Base-by-base conservation (phyloP, 139 green algal genomes). In the Haematococcus lacustris region DNA sequence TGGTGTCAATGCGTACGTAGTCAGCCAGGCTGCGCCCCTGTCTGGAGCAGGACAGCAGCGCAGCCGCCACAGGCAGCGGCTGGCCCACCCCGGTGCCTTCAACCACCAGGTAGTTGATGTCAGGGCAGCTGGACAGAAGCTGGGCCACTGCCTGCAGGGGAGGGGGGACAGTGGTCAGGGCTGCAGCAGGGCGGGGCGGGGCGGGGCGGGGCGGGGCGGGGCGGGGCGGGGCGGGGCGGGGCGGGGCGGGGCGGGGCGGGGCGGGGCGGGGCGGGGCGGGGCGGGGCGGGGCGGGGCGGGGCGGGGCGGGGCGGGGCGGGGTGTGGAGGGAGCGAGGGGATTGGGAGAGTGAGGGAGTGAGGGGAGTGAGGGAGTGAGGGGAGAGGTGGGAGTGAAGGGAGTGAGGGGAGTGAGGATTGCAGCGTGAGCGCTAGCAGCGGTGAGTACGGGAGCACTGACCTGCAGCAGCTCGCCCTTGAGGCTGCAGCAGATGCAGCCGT, bases 401-500 rank as follows among this genome's bases (percentile, higher is more conserved):
- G 43, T 17, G 9, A 53, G 17, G 17, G 43, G 9, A 53, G 9
- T 28, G 9, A 53, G 43, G 43, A 9, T 28, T 53, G 17, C 43
- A 53, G 17, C 9, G 17, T 17, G 9, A 53, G 43, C 17, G 43
- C 43, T 28, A 28, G 43, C 43, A 53, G 9, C 9, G 17, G 43
- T 17, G 17, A 53, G 17, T 17, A 53, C 9, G 43, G 9, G 9
- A 53, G 43, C 5, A 57, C 73, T 34, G 32, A 83, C 78, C 77
- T 80, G 50, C 39, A 94, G 68, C 65, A 95, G 77, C 71, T 95
- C 89, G 5, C 82, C 86, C 1, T 85, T 66, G 60, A 96, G 81
- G 66, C 87, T 92, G 79, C 91, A 96, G 82, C 91, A 96, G 73
- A 96, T 90, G 80, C 91, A 96, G 2, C 91, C 91, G 74, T 96